phyloP scores from a whole-genome alignment of 352 stramenopile species.

The Phytophthora boehmeriae region DNA sequence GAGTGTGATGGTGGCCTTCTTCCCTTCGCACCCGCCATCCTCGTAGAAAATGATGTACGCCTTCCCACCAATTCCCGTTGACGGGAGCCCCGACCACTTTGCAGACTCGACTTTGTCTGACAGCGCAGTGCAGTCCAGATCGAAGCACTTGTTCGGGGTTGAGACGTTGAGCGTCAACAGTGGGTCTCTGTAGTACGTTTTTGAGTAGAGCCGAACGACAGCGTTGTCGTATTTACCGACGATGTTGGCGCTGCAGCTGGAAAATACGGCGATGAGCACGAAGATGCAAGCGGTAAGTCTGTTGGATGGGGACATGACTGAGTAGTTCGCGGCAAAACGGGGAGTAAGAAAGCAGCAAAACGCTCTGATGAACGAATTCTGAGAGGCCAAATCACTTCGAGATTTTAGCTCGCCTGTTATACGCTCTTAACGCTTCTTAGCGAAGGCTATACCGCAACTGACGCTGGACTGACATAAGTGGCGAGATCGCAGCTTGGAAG shows the following conservation, averaged over 20 bases:
- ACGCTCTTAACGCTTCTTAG: background rate
- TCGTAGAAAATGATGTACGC: conserved; percentile 33
- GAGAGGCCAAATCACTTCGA: no score
- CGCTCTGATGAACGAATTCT: background rate
- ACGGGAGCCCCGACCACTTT: conserved; percentile 22
- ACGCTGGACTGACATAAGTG: background rate
- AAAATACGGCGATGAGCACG: background rate
- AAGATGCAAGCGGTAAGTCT: background rate
- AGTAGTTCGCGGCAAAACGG: conserved; percentile 12
- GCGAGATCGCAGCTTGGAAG: no score
- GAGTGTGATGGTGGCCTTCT: conserved; percentile 9
- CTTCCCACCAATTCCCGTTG: conserved; percentile 16
- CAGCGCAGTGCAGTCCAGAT: conserved; percentile 22
- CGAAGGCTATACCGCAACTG: background rate
- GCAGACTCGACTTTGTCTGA: conserved; percentile 27
- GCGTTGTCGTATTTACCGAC: conserved; percentile 14
- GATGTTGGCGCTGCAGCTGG: background rate
- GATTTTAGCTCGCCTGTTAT: no score
- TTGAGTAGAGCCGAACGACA: conserved; percentile 23
- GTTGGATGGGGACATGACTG: background rate
- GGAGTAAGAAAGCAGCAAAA: conserved; percentile 1
- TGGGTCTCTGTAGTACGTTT: conserved; percentile 14
- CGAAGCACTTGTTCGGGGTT: conserved; percentile 30
- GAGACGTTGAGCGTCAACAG: conserved; percentile 22
- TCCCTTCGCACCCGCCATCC: conserved; percentile 14